Base-by-base conservation (phyloP, 108 stramenopile species). In the Cyclotella distinguenda region DNA sequence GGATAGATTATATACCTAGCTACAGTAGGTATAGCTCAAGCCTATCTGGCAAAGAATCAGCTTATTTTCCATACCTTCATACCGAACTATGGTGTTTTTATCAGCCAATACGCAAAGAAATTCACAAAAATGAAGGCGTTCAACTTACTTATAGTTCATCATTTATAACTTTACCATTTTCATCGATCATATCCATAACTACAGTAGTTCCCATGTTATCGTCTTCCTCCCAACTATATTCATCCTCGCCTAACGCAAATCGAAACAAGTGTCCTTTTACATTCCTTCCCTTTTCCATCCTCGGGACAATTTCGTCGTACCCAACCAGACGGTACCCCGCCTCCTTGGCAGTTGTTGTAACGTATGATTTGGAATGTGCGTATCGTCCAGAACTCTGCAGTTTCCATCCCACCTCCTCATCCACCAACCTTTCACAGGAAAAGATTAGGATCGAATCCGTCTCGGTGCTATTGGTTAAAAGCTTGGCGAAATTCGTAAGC, bases 351-450 rank as follows among this genome's bases (percentile, higher is more conserved):
- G 56, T 66, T 1, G 44, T 23, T 0, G 70, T 34, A 9, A 81
- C 86, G 40, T 89, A 84, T 8, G 77, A 60, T 52, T 83, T 81
- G 9, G 85, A 79, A 56, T 89, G 88, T 4, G 88, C 85, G 70
- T 84, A 90, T 49, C 89, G 56, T 27, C 84, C 86, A 12, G 78
- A 80, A 19, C 64, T 71, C 62, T 84, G 70, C 19, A 87, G 64
- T 49, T 75, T 68, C 75, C 77, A 90, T 35, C 80, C 84, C 9
- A 72, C 78, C 45, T 89, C 80, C 42, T 79, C 81, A 13, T 61
- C 67, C 15, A 75, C 73, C 50, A 85, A 62, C 25, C 78, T 42
- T 78, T 90, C 89, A 32, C 86, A 85, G 2, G 85, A 70, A 63
- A 89, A 89, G 10, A 89, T 77, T 18, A 89, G 58, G 13, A 27